These are phyloP conservation scores for Oemleria cerasiformis DNA, from an alignment of 306 rosid species.

Conservation along the genomic window DNA sequence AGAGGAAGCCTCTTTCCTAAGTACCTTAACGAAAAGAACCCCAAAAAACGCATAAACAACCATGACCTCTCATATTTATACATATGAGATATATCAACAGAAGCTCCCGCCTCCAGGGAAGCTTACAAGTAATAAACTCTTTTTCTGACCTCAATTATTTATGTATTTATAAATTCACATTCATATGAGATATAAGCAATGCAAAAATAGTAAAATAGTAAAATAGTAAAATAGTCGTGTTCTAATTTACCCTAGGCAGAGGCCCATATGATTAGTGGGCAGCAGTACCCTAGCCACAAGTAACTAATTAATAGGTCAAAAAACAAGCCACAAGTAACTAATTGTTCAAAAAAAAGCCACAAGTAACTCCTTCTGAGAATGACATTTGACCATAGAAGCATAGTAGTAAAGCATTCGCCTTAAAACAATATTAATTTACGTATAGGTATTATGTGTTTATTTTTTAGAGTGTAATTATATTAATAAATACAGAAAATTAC, in stretches of 20 bases:
- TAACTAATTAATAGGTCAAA: too few species aligned
- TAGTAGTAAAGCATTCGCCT: slow-evolving; percentile 15
- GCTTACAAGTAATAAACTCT: background rate
- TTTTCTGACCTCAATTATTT: background rate
- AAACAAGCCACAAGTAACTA: too few species aligned
- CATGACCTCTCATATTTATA: background rate
- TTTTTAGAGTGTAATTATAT: too few species aligned
- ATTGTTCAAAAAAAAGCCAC: background rate
- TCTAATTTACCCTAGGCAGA: background rate
- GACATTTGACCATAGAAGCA: slow-evolving; percentile 31
- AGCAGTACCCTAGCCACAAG: background rate
- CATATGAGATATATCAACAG: background rate
- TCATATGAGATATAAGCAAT: background rate
- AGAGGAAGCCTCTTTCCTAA: background rate
- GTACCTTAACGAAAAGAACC: slow-evolving; percentile 10
- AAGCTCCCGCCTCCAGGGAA: background rate
- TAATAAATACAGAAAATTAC: too few species aligned
- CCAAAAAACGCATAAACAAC: background rate
- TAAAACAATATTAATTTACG: background rate
- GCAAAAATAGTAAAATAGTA: too few species aligned
- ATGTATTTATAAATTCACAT: background rate
- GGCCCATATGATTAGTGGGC: background rate
- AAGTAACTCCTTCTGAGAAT: slow-evolving; percentile 12
- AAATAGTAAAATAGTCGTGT: too few species aligned
- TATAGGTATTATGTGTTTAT: too few species aligned